Conservation (phyloP, 164 flowering plant genomes). For the Vitis cinerea region DNA sequence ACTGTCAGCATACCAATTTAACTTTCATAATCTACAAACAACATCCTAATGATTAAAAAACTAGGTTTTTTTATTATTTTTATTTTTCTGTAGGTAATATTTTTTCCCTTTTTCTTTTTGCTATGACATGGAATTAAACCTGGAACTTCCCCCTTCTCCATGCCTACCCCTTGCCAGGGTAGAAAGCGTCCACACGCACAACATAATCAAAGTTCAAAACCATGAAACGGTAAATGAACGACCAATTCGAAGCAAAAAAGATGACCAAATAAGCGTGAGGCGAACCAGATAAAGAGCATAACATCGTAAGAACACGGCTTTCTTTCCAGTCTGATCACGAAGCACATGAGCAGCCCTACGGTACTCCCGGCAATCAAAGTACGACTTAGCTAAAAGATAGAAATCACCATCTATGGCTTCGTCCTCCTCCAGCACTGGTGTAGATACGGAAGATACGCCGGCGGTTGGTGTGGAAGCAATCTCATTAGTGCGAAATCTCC, state of each 20-base stretch:
- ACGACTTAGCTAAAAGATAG: constrained; percentile 80
- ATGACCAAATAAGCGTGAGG: not conserved
- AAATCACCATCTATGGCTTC: constrained; percentile 64
- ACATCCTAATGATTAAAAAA: no score
- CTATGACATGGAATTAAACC: no score
- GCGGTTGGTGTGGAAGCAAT: constrained; percentile 55
- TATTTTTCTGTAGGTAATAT: no score
- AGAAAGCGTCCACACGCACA: not conserved
- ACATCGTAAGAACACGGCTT: constrained; percentile 81
- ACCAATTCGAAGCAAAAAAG: not conserved
- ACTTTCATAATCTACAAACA: no score
- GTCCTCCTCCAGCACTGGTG: constrained; percentile 70
- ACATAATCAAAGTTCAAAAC: not conserved
- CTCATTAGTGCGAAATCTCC: constrained; percentile 59
- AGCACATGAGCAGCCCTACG: constrained; percentile 88
- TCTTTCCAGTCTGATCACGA: constrained; percentile 76
- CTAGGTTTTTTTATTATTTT: no score
- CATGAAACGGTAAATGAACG: not conserved
- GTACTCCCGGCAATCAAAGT: constrained; percentile 87
- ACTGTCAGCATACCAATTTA: no score
- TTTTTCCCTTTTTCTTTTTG: no score
- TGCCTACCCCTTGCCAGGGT: no score
- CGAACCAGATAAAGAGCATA: constrained; percentile 92
- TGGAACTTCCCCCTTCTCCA: no score
- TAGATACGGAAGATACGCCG: constrained; percentile 60